Base-by-base conservation (phyloP, 805 yeast species). In the Saccharomycopsis synnaedendra region DNA sequence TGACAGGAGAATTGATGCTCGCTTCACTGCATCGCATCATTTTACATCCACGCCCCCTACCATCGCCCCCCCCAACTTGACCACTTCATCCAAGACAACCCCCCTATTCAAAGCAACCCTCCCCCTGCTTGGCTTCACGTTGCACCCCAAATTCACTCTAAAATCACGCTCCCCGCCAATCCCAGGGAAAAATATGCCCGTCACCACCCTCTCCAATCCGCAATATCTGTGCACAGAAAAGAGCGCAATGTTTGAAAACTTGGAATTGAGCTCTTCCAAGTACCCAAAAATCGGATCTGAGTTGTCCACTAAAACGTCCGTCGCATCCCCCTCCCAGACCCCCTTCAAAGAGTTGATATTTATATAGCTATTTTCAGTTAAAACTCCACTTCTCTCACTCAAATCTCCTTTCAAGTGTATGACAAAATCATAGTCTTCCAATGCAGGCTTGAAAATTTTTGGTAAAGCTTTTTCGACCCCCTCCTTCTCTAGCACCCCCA, bases 361-460 rank as follows among this genome's bases (percentile, higher is more conserved):
- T 61, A 81, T 83, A 67, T 75, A 82, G 44, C 72, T 71, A 51
- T 68, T 64, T 10, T 71, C 59, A 6, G 76, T 76, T 38, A 77
- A 57, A 5, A 82, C 64, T 49, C 93, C 93, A 4, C 80, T 70
- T 5, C 36, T 31, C 3, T 29, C 6, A 3, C 32, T 31, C 36
- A n/a, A n/a, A 10, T 29, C 19, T 5, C 36, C 42, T 54, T 73
- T 74, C 45, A 88, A 65, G 42, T 74, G 70, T 51, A 93, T 71
- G 9, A 80, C 80, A 55, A 93, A 79, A 60, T 90, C 95, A 61
- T 82, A 93, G 64, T 90, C 97, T 50, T 74, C 71, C 46, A 84
- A 67, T 0, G 95, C 87, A 1, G 97, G 89, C 0, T 84, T 78
- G 64, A 89, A 93, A 40, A 87, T 63, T 40, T 76, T 60, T 41